Evolutionary conservation across 2,329 filamentous ascomycete species (phyloP), one percentile per base, ranked within the genome.

Genomic region (Aspergillus aculeatinus): DNA sequence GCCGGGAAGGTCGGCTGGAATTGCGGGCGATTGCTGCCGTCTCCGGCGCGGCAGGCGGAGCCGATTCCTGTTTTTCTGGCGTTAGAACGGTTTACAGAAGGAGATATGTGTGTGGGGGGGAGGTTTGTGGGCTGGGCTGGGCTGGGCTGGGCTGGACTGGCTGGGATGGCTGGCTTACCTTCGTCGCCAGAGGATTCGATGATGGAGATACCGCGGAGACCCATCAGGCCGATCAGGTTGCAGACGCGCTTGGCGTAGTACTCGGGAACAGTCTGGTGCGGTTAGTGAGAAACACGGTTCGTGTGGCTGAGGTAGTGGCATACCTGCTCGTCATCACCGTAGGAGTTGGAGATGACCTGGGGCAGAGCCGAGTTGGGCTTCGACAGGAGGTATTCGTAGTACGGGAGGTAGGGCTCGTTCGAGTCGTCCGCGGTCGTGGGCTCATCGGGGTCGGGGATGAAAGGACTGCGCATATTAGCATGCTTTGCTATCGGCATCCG

Each of bases 401-500:
- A 89, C 14, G 80, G 80, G 1, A 89, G 77, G 72, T 89, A 90
- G 0, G 87, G 87, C 76, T 91, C 89, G 71, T 90, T 91, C 65
- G 79, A 81, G 71, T 87, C 82, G 25, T 69, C 77, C 10, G 66
- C 33, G 10, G 55, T 31, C 33, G 64, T 67, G 12, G 62, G 64
- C 51, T 66, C 74, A 21, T 80, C 71, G 53, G 75, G 76, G 47
- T 85, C 80, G 0, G 84, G 80, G 11, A 79, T 74, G 68, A 82
- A 83, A 1, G 82, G 83, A 29, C 67, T 69, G n/a, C 1, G 3
- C 31, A 76, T 80, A 51, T 21, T 1, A 23, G 47, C 11, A 48
- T 23, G 5, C 5, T 16, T 47, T 29, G 42, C 48, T 16, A 23
- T n/a, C 23, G 21, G 5, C 3, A n/a, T 12, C 16, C 12, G 5